These are phyloP conservation scores for Candida vartiovaarae DNA, from an alignment of 805 yeast species.

Conservation along the genomic window DNA sequence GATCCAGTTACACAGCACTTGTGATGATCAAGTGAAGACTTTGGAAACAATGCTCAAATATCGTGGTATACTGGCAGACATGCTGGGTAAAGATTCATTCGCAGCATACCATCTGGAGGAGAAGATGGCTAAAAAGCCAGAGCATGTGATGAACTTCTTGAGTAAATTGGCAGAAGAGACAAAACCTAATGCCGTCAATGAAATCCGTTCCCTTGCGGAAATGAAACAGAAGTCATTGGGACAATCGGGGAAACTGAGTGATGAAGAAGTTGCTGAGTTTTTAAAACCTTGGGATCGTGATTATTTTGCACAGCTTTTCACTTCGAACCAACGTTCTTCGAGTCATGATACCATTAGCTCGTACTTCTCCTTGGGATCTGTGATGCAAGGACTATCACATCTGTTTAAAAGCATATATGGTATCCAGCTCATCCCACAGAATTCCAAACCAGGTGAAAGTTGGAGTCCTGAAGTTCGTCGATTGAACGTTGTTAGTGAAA, in stretches of 20 bases:
- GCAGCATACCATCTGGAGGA: slow-evolving; percentile 79
- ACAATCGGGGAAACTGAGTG: slow-evolving; percentile 20
- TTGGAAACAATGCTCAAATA: slow-evolving; percentile 54
- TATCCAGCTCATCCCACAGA: slow-evolving; percentile 62
- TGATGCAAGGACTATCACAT: slow-evolving; percentile 73
- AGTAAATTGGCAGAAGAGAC: slow-evolving; percentile 46
- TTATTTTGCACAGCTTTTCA: slow-evolving; percentile 37
- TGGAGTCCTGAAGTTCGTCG: slow-evolving; percentile 87
- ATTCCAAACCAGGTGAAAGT: slow-evolving; percentile 63
- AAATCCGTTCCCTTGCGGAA: slow-evolving; percentile 43
- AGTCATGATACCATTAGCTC: slow-evolving; percentile 46
- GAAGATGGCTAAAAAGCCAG: slow-evolving; percentile 83
- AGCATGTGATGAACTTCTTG: slow-evolving; percentile 66
- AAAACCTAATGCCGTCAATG: slow-evolving; percentile 49
- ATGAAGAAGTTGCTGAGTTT: slow-evolving; percentile 34
- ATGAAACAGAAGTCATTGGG: slow-evolving; percentile 27
- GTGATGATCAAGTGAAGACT: slow-evolving; percentile 51
- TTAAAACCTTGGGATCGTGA: slow-evolving; percentile 93
- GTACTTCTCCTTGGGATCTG: slow-evolving; percentile 79
- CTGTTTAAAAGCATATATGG: slow-evolving; percentile 71
- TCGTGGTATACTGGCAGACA: slow-evolving; percentile 62
- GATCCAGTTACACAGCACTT: slow-evolving; percentile 64
- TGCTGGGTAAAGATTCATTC: slow-evolving; percentile 64
- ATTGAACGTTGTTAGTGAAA: slow-evolving; percentile 63
- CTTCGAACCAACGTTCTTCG: slow-evolving; percentile 27